A percentile compares a stretch with the other conserved stretches of the same genome.
Evolutionary conservation across 192 early-diverging fungal species (phyloP).

Genomic region (Gorgonomyces haynaldii): DNA sequence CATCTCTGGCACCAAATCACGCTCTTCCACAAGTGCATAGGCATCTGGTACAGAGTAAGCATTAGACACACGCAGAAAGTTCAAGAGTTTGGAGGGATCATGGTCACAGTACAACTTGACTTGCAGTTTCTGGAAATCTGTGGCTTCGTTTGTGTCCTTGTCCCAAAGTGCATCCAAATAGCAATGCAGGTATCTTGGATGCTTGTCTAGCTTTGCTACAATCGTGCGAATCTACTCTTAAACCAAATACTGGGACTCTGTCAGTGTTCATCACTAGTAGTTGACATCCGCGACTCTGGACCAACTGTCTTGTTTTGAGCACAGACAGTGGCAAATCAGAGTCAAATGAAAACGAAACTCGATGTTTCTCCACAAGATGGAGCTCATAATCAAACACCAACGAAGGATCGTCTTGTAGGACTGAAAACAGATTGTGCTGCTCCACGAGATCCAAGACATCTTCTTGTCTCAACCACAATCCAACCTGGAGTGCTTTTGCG

Average conservation of each 20-base stretch:
- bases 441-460: no score
- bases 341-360: conserved; percentile 67
- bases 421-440: no score
- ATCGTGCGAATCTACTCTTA: conserved; percentile 12
- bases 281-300: conserved; percentile 4
- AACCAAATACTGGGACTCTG: no score
- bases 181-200: conserved; percentile 60
- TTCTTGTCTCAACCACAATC: no score
- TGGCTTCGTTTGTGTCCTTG: conserved; percentile 33
- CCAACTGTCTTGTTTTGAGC: not conserved
- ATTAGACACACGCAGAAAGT: conserved; percentile 73
- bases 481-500: no score
- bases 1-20: conserved; percentile 92
- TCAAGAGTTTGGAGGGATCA: conserved; percentile 57
- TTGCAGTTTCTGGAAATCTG: conserved; percentile 27
- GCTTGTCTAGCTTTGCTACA: conserved; percentile 55
- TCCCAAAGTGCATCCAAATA: conserved; percentile 88
- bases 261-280: no score
- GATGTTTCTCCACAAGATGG: conserved; percentile 70
- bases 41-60: conserved; percentile 52
- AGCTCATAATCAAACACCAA: no score
- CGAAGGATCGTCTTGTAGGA: no score
- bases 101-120: conserved; percentile 90
- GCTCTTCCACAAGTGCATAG: conserved; percentile 68
- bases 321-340: conserved; percentile 55